Evolutionary conservation across 2,329 filamentous ascomycete genomes (phyloP), one percentile per base, ranked within the genome.

Genomic region (Xylaria sp.): DNA sequence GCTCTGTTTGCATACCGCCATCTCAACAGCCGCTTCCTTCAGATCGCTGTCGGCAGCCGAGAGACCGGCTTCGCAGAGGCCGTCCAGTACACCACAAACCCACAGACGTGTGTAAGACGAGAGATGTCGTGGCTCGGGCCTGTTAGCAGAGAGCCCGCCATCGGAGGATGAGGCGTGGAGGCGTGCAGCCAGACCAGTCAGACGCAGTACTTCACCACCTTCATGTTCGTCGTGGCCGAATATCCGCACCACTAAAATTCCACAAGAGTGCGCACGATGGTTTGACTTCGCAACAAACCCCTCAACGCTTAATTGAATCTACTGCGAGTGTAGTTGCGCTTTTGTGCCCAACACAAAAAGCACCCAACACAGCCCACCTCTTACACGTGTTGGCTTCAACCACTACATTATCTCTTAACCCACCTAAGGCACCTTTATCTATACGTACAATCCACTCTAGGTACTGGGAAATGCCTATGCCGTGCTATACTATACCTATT

Each of bases 81-180:
- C n/a, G 48, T 21, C 32, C n/a, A 55, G 24, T 32, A 55, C 30
- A 58, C 21, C 36, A 47, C 59, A 61, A 36, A 51, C 51, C 24
- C 24, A 4, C 24, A 27, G 24, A 27, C 24, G 24, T 27, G n/a
- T 32, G 63, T 50, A 58, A 68, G 55, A 54, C 53, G n/a, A 45
- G 56, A 61, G 66, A 65, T 54, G 67, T 53, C 55, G 66, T 70
- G 66, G 66, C 56, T 64, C 63, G 55, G 51, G 53, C 56, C 63
- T 64, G 58, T 66, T 66, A 67, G 61, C 59, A 61, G 54, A 50
- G 32, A 50, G 59, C 64, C 61, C 61, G 69, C 60, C 63, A 70
- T 70, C 66, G 69, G 69, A 70, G 65, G 62, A 66, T 65, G 65
- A 63, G 59, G 59, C 65, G 63, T 70, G 62, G 47, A 32, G 59